Evolutionary conservation across 2,329 filamentous ascomycete species (phyloP).

Genomic region (Epichloe sylvatica): DNA sequence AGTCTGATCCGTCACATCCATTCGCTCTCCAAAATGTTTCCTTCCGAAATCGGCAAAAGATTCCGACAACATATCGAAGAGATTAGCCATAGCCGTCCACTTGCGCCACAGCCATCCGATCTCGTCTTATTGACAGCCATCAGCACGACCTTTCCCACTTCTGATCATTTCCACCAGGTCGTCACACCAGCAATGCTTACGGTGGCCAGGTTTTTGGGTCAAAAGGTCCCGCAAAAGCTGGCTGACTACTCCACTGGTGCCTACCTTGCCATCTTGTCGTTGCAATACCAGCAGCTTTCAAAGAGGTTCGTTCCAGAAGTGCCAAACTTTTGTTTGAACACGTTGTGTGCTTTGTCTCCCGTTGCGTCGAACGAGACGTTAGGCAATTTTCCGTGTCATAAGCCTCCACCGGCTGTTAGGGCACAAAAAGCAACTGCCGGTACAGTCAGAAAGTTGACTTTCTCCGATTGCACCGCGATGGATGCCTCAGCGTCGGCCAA

Average conservation of each 20-base stretch:
- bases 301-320: constrained; percentile 85
- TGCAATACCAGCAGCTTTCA: constrained; percentile 72
- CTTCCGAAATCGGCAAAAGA: constrained; percentile 59
- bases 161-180: constrained; percentile 93
- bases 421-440: constrained; percentile 29
- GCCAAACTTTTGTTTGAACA: constrained; percentile 67
- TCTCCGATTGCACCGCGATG: constrained; percentile 40
- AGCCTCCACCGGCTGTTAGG: constrained; percentile 36
- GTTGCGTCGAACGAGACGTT: constrained; percentile 29
- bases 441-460: constrained; percentile 38
- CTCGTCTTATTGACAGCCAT: constrained; percentile 73
- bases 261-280: constrained; percentile 62
- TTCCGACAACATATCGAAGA: constrained; percentile 61
- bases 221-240: constrained; percentile 52
- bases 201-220: constrained; percentile 71
- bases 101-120: constrained; percentile 52
- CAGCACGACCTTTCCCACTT: constrained; percentile 77
- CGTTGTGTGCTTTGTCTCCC: constrained; percentile 54
- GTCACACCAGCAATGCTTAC: constrained; percentile 78
- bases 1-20: constrained; percentile 79
- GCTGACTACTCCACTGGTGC: constrained; percentile 58
- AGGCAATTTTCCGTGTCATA: constrained; percentile 48
- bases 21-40: constrained; percentile 76
- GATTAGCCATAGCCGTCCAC: constrained; percentile 33
- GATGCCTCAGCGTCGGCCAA: constrained; percentile 31